phyloP scores from a whole-genome alignment of 1,284 basidiomycete genomes.

The Cyathus olla region DNA sequence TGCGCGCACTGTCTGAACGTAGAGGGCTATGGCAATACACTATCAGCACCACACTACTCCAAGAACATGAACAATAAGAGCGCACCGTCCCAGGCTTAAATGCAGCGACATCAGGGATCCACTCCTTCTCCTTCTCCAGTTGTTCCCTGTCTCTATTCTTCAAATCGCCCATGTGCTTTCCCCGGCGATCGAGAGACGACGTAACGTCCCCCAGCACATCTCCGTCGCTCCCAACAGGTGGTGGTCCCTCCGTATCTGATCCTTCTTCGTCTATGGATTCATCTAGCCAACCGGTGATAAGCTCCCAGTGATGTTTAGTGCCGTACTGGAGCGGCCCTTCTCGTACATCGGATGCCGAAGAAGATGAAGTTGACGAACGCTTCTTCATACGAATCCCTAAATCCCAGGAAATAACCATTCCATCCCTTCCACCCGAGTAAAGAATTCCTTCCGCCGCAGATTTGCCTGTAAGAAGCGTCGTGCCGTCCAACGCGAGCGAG shows the following conservation, averaged over 20 bases:
- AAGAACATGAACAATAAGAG: slow-evolving; percentile 9
- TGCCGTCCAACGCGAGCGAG: slow-evolving; percentile 87
- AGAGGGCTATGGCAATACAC: slow-evolving; percentile 51
- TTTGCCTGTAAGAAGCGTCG: slow-evolving; percentile 77
- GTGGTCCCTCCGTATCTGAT: slow-evolving; percentile 59
- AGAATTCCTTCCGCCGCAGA: slow-evolving; percentile 87
- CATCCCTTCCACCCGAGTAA: slow-evolving; percentile 94
- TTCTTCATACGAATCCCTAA: slow-evolving; percentile 76
- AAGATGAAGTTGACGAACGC: slow-evolving; percentile 11
- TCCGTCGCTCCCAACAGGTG: slow-evolving; percentile 64
- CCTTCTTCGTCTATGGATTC: slow-evolving; percentile 72
- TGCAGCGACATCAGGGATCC: slow-evolving; percentile 77
- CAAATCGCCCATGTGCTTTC: slow-evolving; percentile 37
- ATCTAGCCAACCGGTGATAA: slow-evolving; percentile 85
- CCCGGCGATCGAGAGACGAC: slow-evolving; percentile 46
- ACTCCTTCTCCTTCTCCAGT: slow-evolving; percentile 73
- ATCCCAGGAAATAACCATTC: slow-evolving; percentile 93
- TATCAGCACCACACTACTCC: slow-evolving; percentile 7
- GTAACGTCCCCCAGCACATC: slow-evolving; percentile 83
- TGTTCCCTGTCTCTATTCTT: slow-evolving; percentile 46
- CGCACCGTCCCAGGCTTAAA: slow-evolving; percentile 62
- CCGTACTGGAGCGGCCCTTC: slow-evolving; percentile 25
- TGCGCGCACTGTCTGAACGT: slow-evolving; percentile 88
- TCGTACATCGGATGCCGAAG: too few relatives aligned
- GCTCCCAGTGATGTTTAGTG: slow-evolving; percentile 69